Conservation (phyloP, 257 asterid genomes). For the Capsicum chinense region DNA sequence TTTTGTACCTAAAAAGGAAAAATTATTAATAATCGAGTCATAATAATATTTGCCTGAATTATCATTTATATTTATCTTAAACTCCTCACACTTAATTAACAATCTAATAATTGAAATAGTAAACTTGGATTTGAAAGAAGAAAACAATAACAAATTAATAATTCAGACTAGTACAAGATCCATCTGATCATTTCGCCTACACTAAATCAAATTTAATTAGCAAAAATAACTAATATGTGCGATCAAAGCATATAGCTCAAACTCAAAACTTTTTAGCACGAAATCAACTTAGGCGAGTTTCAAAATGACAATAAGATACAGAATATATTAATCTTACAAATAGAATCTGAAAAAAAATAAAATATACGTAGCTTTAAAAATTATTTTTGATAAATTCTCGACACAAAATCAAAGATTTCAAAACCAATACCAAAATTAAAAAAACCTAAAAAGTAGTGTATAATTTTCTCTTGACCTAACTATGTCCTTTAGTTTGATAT, state of each 20-base stretch:
- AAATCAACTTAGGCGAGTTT: not conserved
- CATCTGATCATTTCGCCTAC: no score
- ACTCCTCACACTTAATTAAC: not conserved
- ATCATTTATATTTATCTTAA: not conserved
- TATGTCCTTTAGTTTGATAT: not conserved
- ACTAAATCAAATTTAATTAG: not conserved
- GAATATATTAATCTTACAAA: not conserved
- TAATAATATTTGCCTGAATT: not conserved
- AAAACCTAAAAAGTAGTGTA: not conserved
- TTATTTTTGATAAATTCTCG: not conserved
- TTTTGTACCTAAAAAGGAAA: not conserved
- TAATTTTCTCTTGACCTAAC: slow-evolving; percentile 2
- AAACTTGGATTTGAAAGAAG: no score
- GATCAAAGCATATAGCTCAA: not conserved
- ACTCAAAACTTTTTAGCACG: not conserved
- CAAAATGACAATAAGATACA: no score
- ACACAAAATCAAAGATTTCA: not conserved
- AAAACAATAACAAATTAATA: no score
- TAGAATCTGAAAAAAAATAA: not conserved
- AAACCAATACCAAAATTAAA: not conserved
- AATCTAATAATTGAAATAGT: not conserved
- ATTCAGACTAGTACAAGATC: no score
- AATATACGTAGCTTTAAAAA: not conserved
- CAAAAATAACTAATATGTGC: not conserved
- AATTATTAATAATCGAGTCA: not conserved